These are phyloP conservation scores for Myxozyma geophila DNA, from an alignment of 805 yeast species.

Conservation along the genomic window DNA sequence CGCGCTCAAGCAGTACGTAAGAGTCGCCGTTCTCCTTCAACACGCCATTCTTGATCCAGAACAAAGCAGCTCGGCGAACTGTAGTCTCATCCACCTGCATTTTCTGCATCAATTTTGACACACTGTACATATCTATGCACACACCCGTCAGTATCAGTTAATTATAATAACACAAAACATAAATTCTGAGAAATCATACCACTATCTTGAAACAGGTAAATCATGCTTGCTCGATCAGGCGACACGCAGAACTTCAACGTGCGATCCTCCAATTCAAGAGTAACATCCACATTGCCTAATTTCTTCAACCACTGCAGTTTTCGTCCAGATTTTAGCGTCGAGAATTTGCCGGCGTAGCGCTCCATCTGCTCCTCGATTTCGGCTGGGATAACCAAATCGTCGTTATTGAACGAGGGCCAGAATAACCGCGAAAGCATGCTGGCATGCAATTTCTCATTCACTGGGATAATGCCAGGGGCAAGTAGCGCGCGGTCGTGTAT, in stretches of 20 bases:
- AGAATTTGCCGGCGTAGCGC: slow-evolving; percentile 52
- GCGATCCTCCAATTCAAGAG: slow-evolving; percentile 59
- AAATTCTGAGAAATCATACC: neutral
- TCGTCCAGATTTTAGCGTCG: slow-evolving; percentile 59
- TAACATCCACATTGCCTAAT: slow-evolving; percentile 65
- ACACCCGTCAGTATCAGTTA: neutral
- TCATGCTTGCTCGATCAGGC: slow-evolving; percentile 72
- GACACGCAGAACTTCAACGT: slow-evolving; percentile 54
- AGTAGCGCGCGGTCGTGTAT: slow-evolving; percentile 42
- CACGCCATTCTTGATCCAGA: slow-evolving; percentile 69
- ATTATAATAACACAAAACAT: neutral
- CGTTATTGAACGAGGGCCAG: slow-evolving; percentile 69
- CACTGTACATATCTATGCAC: slow-evolving; percentile 39
- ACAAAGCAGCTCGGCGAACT: slow-evolving; percentile 52
- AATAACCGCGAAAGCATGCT: slow-evolving; percentile 74
- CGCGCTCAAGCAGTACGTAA: slow-evolving; percentile 51
- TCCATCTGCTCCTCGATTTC: slow-evolving; percentile 51
- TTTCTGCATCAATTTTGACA: slow-evolving; percentile 45
- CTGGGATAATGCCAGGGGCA: slow-evolving; percentile 22
- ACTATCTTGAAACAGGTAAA: slow-evolving; percentile 53
- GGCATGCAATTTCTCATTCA: slow-evolving; percentile 51
- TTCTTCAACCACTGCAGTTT: slow-evolving; percentile 60
- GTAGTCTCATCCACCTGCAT: slow-evolving; percentile 52
- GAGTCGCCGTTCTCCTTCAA: slow-evolving; percentile 49
- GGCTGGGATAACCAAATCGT: slow-evolving; percentile 56